Percentiles rank a stretch among this genome's conserved stretches.
phyloP scores from a whole-genome alignment of 2,329 filamentous ascomycete species.

The Piedraia hortae region DNA sequence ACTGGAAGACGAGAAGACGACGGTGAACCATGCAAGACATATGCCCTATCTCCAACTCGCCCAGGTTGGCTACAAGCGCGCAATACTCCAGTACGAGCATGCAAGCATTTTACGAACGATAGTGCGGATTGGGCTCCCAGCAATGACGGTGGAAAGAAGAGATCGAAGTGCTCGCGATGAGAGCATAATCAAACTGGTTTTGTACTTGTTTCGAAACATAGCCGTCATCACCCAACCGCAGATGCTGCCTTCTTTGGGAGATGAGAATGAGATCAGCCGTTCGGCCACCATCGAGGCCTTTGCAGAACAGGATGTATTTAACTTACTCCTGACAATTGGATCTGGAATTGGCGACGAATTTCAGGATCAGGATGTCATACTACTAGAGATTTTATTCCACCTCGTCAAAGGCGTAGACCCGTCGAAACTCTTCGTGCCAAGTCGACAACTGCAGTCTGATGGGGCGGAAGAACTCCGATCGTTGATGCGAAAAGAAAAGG shows the following conservation, averaged over 20 bases:
- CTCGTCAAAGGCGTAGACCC: conserved; percentile 71
- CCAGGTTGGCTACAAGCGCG: conserved; percentile 71
- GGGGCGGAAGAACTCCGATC: conserved; percentile 46
- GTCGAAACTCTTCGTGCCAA: conserved; percentile 60
- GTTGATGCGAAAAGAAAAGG: conserved; percentile 55
- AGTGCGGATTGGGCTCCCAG: conserved; percentile 55
- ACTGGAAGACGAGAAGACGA: conserved; percentile 51
- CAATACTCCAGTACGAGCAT: conserved; percentile 58
- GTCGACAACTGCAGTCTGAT: conserved; percentile 38
- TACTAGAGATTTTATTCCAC: conserved; percentile 82
- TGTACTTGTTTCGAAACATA: conserved; percentile 76
- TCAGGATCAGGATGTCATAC: conserved; percentile 57
- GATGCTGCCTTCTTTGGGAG: conserved; percentile 50
- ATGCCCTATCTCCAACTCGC: conserved; percentile 68
- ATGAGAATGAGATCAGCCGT: conserved; percentile 68
- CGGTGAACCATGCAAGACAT: conserved; percentile 76
- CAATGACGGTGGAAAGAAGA: conserved; percentile 51
- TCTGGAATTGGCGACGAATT: conserved; percentile 92
- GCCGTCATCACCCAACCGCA: conserved; percentile 54
- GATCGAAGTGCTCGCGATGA: conserved; percentile 61
- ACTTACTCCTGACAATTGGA: conserved; percentile 57
- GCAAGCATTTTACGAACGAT: conserved; percentile 53
- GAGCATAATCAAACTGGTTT: conserved; percentile 67
- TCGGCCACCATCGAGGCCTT: conserved; percentile 75
- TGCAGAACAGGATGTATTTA: conserved; percentile 69